Evolutionary conservation across 202 grass and related monocot species (phyloP).

Genomic region (Brachypodium distachyon): DNA sequence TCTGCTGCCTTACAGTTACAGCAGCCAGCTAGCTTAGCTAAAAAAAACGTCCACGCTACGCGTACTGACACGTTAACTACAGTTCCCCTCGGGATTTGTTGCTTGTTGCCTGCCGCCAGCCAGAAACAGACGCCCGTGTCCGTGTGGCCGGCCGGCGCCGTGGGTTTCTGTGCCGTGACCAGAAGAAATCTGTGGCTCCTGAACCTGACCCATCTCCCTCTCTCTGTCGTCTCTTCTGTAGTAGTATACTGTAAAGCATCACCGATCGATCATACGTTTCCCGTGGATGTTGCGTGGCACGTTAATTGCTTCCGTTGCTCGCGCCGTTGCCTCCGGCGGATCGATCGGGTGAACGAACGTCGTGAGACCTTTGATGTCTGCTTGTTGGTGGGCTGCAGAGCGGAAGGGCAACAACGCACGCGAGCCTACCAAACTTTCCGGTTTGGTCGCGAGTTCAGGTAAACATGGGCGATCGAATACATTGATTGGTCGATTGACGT

Average conservation of each 20-base stretch:
- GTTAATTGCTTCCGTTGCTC: neutral
- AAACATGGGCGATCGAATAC: neutral
- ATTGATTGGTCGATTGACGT: neutral
- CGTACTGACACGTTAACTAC: conserved; percentile 18
- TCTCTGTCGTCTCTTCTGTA: too few relatives aligned
- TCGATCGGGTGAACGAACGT: too few relatives aligned
- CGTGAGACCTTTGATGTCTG: too few relatives aligned
- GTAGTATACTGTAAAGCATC: neutral
- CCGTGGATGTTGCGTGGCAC: neutral
- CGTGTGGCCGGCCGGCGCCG: neutral
- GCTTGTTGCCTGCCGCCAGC: neutral
- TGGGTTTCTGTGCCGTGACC: conserved; percentile 10
- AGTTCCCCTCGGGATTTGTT: conserved; percentile 19
- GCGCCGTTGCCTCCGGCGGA: neutral
- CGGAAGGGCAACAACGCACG: neutral
- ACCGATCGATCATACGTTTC: neutral
- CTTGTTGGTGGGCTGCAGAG: conserved; percentile 5
- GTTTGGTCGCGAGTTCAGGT: neutral
- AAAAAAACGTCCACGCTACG: neutral
- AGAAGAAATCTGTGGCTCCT: neutral
- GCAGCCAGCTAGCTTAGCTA: neutral
- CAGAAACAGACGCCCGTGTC: neutral
- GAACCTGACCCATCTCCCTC: neutral
- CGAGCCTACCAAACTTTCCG: neutral
- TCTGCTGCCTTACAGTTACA: too few relatives aligned